Evolutionary conservation across 2,329 filamentous ascomycete genomes (phyloP), one percentile per base, ranked within the genome.

Genomic region (Diplodia mutila): DNA sequence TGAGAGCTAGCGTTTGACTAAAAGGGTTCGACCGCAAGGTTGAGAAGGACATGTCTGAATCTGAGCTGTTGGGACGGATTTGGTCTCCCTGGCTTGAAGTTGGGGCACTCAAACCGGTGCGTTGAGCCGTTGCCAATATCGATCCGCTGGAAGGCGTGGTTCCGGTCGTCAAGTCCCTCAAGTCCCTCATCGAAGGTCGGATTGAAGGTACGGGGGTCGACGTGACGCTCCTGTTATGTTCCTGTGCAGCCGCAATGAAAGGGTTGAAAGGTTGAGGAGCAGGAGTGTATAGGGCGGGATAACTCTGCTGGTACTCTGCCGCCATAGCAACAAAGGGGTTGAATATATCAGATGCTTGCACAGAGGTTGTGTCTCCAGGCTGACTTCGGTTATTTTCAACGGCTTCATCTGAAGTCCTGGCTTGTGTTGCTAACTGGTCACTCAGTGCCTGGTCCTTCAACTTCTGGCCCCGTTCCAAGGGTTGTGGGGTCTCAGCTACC

Each of bases 221-320:
- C 37, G 59, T 37, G 29, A 63, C n/a, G n/a, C 59, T 63, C 21
- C 59, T 49, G 23, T 25, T 63, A 27, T 63, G 59, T 27, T 63
- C 59, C n/a, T 63, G 59, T 34, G 59, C 59, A 37, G 46, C 59
- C 2, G 23, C 59, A 16, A 63, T 16, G 29, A 63, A 63, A 8
- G 59, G 59, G 25, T 63, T 63, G 42, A 63, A 63, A 7, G 59
- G 59, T 16, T 34, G 37, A 25, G 59, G 27, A 25, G 27, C 29
- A 8, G 59, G 59, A 9, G n/a, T 18, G 18, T 34, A 51, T 16
- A 51, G 46, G 18, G 42, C 9, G 7, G 59, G 59, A 37, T 51
- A 63, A 12, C 46, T 63, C 23, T 48, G 18, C 8, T 63, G 42
- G 18, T 63, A 63, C 46, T 63, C 59, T 27, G 49, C 59, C n/a